Evolutionary conservation across 2,329 filamentous ascomycete species (phyloP).

Genomic region (Parastagonospora avenae): DNA sequence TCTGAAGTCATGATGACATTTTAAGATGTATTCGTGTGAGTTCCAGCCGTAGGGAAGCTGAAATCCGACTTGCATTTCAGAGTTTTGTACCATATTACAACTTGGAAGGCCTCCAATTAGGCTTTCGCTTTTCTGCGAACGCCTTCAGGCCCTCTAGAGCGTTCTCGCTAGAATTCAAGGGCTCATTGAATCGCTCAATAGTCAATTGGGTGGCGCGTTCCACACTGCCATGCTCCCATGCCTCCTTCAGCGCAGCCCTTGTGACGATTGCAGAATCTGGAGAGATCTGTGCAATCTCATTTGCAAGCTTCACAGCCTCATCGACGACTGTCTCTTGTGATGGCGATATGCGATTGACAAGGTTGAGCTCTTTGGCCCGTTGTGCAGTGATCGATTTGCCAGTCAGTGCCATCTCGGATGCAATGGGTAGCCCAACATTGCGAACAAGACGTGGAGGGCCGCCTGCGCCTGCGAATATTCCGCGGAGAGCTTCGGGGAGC

Average conservation of each 20-base stretch:
- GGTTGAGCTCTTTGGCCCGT: slow-evolving; percentile 50
- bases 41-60: not conserved
- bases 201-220: slow-evolving; percentile 50
- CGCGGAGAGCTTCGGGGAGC: slow-evolving; percentile 60
- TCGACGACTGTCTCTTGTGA: slow-evolving; percentile 42
- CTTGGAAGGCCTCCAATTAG: slow-evolving; percentile 57
- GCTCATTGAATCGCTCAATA: slow-evolving; percentile 49
- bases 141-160: slow-evolving; percentile 57
- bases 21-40: not conserved
- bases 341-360: slow-evolving; percentile 49
- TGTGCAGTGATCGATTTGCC: slow-evolving; percentile 53
- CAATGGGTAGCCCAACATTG: slow-evolving; percentile 55
- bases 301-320: slow-evolving; percentile 45
- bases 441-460: slow-evolving; percentile 59
- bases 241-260: slow-evolving; percentile 39
- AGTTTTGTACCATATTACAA: slow-evolving; percentile 35
- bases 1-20: not conserved
- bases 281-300: slow-evolving; percentile 41
- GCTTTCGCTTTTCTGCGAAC: slow-evolving; percentile 58
- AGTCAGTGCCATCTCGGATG: slow-evolving; percentile 57
- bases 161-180: slow-evolving; percentile 54
- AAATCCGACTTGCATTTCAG: not conserved
- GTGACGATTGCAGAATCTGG: slow-evolving; percentile 48
- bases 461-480: slow-evolving; percentile 60
- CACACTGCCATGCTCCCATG: slow-evolving; percentile 42